These are phyloP conservation scores for Globisporangium alternatum DNA, from an alignment of 352 stramenopile species.

Conservation along the genomic window DNA sequence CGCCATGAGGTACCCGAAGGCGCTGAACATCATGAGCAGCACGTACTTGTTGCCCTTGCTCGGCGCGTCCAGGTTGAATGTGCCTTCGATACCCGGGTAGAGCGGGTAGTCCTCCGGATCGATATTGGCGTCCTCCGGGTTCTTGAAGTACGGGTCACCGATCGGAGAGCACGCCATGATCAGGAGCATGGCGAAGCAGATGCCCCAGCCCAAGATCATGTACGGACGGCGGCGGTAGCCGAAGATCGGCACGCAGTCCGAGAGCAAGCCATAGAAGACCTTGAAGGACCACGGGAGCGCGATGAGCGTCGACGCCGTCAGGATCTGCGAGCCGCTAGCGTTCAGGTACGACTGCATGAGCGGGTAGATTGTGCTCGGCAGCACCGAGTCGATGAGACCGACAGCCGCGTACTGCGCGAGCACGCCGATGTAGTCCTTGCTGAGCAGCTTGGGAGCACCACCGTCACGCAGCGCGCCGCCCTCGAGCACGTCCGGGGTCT, in stretches of 20 bases:
- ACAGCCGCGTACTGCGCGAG: not conserved
- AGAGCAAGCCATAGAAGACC: slow-evolving; percentile 46
- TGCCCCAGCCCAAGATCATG: not conserved
- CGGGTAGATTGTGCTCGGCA: slow-evolving; percentile 47
- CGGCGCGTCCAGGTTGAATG: slow-evolving; percentile 22
- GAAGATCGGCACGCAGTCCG: slow-evolving; percentile 36
- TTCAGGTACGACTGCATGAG: slow-evolving; percentile 56
- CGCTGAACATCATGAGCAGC: slow-evolving; percentile 52
- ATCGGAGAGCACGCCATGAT: slow-evolving; percentile 54
- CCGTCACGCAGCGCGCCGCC: not conserved
- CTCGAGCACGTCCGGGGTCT: not conserved
- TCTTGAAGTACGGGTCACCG: slow-evolving; percentile 65
- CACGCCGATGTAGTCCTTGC: not conserved
- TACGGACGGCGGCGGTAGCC: not conserved
- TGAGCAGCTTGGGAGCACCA: not conserved
- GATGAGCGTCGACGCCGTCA: slow-evolving; percentile 46
- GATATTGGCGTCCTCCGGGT: slow-evolving; percentile 26
- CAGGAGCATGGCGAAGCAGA: slow-evolving; percentile 27
- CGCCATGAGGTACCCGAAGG: slow-evolving; percentile 49
- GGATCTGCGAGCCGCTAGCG: slow-evolving; percentile 42
- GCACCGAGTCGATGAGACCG: not conserved
- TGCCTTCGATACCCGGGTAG: slow-evolving; percentile 23
- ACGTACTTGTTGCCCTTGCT: slow-evolving; percentile 40
- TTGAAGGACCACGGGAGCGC: slow-evolving; percentile 61
- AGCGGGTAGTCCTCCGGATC: not conserved